phyloP scores from a whole-genome alignment of 1,284 basidiomycete species.

The Trichosporon faecale region DNA sequence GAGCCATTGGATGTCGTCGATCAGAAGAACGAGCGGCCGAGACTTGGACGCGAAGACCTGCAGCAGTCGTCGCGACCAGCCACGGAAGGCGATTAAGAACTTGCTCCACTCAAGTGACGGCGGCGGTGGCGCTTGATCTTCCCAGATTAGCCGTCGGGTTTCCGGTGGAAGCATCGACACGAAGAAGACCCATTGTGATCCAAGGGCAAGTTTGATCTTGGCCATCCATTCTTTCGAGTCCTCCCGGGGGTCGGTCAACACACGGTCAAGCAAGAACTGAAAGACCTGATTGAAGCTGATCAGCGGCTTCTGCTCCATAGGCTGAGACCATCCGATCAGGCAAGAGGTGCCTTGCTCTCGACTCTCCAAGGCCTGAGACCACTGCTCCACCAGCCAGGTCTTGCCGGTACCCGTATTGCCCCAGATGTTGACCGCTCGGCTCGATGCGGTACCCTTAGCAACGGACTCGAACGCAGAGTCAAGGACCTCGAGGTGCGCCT shows the following conservation, averaged over 20 bases:
- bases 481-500: slow-evolving; percentile 30
- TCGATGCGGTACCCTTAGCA: not conserved
- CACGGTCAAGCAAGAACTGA: slow-evolving; percentile 38
- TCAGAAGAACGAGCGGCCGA: slow-evolving; percentile 40
- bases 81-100: slow-evolving; percentile 32
- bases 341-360: slow-evolving; percentile 19
- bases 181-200: slow-evolving; percentile 35
- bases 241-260: slow-evolving; percentile 42
- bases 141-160: not conserved
- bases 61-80: slow-evolving; percentile 36
- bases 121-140: not conserved
- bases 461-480: slow-evolving; percentile 24
- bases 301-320: slow-evolving; percentile 44
- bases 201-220: slow-evolving; percentile 32
- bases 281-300: slow-evolving; percentile 45
- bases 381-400: slow-evolving; percentile 35
- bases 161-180: slow-evolving; percentile 35
- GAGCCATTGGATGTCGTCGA: slow-evolving; percentile 50
- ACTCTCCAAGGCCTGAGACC: slow-evolving; percentile 30
- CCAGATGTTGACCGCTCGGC: slow-evolving; percentile 33
- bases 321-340: slow-evolving; percentile 35
- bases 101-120: slow-evolving; percentile 28
- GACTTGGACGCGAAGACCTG: slow-evolving; percentile 40
- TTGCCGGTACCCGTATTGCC: slow-evolving; percentile 46
- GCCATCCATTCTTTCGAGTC: slow-evolving; percentile 36